Evolutionary conservation across 2,329 filamentous ascomycete genomes (phyloP), one percentile per base, ranked within the genome.

Genomic region (Cordyceps fumosorosea): DNA sequence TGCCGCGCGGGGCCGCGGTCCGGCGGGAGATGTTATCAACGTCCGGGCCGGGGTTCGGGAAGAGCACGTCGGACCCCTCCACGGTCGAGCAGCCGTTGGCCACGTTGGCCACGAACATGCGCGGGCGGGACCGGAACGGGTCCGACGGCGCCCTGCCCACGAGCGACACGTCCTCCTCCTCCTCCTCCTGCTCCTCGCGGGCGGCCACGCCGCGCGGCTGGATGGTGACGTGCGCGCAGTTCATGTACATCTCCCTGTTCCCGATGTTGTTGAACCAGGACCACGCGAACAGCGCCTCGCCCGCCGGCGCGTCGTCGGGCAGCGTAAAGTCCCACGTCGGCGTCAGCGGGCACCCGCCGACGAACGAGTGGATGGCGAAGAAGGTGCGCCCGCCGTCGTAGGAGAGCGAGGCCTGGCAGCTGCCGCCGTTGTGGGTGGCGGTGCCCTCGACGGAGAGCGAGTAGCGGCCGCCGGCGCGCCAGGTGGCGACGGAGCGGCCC

Each of bases 161-260:
- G 2, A 60, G 44, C 42, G 24, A 37, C 5, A 32, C 42, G 5
- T 20, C 24, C 22, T 48, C 55, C 5, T 29, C 24, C 18, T 48
- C 61, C 0, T 8, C 45, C 45, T 48, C 61, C 0, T 8, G 20
- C 22, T 48, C 45, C 10, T 24, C 61, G 20, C 10, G 24, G 22
- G 24, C 18, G 5, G 26, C 29, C 24, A 29, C 29, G n/a, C 18
- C 51, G 42, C 51, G 26, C 14, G 24, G 18, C 40, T 58, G n/a
- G 34, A 66, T 66, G 5, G 79, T 80, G 62, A 89, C 74, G 0
- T 84, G 84, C 2, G 85, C 85, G 66, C 88, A 91, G 76, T 90
- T 89, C 87, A 89, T 89, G 77, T 90, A 90, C 77, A 89, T 86
- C 69, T 91, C 89, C 8, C 88, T 83, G 73, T 90, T 90, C 5